phyloP scores from a whole-genome alignment of 371 early-diverging fungal genomes.

The Sporodiniella umbellata region DNA sequence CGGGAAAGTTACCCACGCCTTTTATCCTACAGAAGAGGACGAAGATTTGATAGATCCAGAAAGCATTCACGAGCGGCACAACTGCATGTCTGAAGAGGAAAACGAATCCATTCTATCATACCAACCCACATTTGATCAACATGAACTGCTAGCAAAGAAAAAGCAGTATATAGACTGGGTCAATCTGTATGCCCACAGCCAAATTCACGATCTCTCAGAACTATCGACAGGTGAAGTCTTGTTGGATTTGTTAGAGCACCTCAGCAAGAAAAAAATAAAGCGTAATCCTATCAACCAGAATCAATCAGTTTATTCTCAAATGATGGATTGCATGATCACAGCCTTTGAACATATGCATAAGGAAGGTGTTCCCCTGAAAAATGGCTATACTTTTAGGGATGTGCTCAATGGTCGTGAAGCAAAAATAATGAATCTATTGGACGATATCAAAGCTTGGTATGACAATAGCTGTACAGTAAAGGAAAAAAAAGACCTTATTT shows the following conservation, averaged over 20 bases:
- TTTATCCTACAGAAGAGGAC: constrained; percentile 31
- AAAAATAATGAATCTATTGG: constrained; percentile 43
- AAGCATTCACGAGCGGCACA: constrained; percentile 21
- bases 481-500: too few species aligned
- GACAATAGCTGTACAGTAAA: too few species aligned
- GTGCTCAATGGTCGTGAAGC: constrained; percentile 46
- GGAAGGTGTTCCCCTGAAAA: constrained; percentile 51
- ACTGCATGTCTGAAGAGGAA: too few species aligned
- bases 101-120: constrained; percentile 4
- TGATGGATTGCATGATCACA: constrained; percentile 50
- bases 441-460: constrained; percentile 33
- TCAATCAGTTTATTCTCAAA: constrained; percentile 25
- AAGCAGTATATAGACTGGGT: constrained; percentile 52
- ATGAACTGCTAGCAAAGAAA: constrained; percentile 4
- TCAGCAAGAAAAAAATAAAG: constrained; percentile 47
- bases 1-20: neutral
- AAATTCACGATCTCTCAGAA: constrained; percentile 27
- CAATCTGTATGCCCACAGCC: constrained; percentile 36
- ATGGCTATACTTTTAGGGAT: constrained; percentile 53
- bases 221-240: constrained; percentile 51
- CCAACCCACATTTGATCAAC: neutral
- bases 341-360: constrained; percentile 62
- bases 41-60: constrained; percentile 47
- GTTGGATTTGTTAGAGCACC: constrained; percentile 45
- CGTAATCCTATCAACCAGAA: constrained; percentile 9